Evolutionary conservation across 768 basidiomycete species (phyloP).

Genomic region (Filobasidium wieringae): DNA sequence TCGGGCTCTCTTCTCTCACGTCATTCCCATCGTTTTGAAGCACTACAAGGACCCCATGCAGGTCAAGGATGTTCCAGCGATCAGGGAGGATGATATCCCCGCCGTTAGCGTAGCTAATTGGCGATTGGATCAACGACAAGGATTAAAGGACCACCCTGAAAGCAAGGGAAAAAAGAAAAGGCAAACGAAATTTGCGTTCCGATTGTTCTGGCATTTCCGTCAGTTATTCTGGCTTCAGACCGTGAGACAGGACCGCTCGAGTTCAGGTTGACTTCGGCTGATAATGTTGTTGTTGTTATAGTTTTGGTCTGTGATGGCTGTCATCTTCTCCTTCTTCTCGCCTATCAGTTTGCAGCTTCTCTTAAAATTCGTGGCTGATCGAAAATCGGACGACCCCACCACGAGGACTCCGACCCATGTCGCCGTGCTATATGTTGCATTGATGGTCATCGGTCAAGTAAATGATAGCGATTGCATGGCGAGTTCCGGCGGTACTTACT

Average conservation of each 20-base stretch:
- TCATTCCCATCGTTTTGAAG: conserved; percentile 30
- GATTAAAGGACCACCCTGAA: conserved; percentile 10
- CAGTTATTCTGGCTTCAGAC: conserved; percentile 19
- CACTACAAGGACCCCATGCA: conserved; percentile 26
- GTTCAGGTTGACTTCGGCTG: background rate
- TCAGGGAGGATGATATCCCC: conserved; percentile 33
- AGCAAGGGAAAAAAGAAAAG: conserved; percentile 18
- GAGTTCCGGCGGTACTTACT: background rate
- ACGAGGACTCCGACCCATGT: conserved; percentile 35
- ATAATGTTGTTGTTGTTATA: background rate
- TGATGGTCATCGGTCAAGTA: conserved; percentile 37
- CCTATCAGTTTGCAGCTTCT: conserved; percentile 39
- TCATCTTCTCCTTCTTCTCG: conserved; percentile 37
- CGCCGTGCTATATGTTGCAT: conserved; percentile 39
- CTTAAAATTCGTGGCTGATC: conserved; percentile 35
- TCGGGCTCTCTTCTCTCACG: conserved; percentile 27
- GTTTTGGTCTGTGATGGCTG: conserved; percentile 26
- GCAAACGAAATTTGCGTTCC: conserved; percentile 20
- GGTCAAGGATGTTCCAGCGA: conserved; percentile 29
- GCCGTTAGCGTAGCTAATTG: conserved; percentile 26
- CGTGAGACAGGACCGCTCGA: conserved; percentile 17
- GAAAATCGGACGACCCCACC: conserved; percentile 17
- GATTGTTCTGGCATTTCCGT: conserved; percentile 27
- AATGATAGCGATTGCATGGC: too few species aligned
- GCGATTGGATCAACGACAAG: conserved; percentile 12